Conservation (phyloP, 2,329 filamentous ascomycete genomes). For the Scytalidium sp. region DNA sequence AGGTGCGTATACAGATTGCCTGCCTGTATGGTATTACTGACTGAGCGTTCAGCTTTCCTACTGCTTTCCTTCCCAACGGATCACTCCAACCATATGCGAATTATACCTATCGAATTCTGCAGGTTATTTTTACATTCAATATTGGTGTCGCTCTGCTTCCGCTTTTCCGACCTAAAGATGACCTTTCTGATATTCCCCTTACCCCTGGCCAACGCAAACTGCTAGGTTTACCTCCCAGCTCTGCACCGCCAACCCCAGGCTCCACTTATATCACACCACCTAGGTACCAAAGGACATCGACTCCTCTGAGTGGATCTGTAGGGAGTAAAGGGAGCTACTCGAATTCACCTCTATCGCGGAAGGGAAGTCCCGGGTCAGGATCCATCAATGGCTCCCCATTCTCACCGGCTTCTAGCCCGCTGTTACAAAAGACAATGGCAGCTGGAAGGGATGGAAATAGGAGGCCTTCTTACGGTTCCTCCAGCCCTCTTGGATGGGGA, state of each 20-base stretch:
- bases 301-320: constrained; percentile 53
- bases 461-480: constrained; percentile 61
- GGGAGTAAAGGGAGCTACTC: constrained; percentile 46
- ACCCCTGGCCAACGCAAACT: constrained; percentile 85
- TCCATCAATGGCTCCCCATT: constrained; percentile 43
- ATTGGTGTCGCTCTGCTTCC: constrained; percentile 69
- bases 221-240: constrained; percentile 72
- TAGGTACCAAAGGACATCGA: constrained; percentile 76
- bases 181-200: constrained; percentile 84
- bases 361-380: constrained; percentile 45
- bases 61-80: constrained; percentile 15
- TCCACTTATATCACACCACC: constrained; percentile 82
- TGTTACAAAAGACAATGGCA: constrained; percentile 67
- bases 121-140: constrained; percentile 65
- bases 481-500: constrained; percentile 49
- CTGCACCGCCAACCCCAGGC: constrained; percentile 60
- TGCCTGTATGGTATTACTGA: constrained; percentile 6
- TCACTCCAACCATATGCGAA: constrained; percentile 19
- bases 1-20: constrained; percentile 13
- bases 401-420: constrained; percentile 49
- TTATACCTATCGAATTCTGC: constrained; percentile 40
- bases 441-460: constrained; percentile 43
- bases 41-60: constrained; percentile 21
- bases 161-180: constrained; percentile 68
- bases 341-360: constrained; percentile 56